Conservation (phyloP, 768 basidiomycete genomes). For the Mycena sanguinolenta region DNA sequence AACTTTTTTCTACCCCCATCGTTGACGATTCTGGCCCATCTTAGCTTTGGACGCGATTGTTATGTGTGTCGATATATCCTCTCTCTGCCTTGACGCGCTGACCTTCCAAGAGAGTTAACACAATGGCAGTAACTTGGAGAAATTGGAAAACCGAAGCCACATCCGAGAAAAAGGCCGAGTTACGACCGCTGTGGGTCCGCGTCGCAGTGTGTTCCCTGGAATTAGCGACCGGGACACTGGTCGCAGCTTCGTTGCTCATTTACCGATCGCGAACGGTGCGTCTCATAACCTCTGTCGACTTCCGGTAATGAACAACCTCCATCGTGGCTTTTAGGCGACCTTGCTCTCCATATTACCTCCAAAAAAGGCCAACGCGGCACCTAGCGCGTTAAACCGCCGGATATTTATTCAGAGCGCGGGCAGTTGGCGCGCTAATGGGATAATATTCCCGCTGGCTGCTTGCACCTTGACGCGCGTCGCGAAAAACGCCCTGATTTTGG, state of each 20-base stretch:
- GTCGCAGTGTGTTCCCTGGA: slow-evolving; percentile 30
- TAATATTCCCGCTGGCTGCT: slow-evolving; percentile 31
- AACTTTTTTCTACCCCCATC: background rate
- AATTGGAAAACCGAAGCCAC: slow-evolving; percentile 23
- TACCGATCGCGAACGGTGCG: slow-evolving; percentile 30
- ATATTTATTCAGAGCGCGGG: slow-evolving; percentile 33
- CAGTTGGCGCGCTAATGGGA: slow-evolving; percentile 34
- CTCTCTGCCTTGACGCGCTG: background rate
- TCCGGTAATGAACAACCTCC: too few species aligned
- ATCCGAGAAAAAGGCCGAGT: background rate
- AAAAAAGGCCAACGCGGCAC: slow-evolving; percentile 5
- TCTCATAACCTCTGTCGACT: background rate
- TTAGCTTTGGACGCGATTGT: slow-evolving; percentile 22
- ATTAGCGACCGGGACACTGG: slow-evolving; percentile 17
- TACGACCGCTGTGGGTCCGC: slow-evolving; percentile 26
- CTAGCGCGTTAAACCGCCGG: slow-evolving; percentile 21
- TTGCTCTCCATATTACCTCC: slow-evolving; percentile 30
- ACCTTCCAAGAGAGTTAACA: slow-evolving; percentile 17
- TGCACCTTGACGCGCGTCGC: slow-evolving; percentile 35
- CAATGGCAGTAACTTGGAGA: slow-evolving; percentile 27
- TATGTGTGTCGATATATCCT: background rate
- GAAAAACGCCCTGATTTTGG: slow-evolving; percentile 23
- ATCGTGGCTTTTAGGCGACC: slow-evolving; percentile 6
- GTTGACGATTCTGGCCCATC: slow-evolving; percentile 8
- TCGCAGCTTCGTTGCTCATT: slow-evolving; percentile 24